Evolutionary conservation across 805 yeast genomes (phyloP).

Genomic region (Dipodascus geniculatus): DNA sequence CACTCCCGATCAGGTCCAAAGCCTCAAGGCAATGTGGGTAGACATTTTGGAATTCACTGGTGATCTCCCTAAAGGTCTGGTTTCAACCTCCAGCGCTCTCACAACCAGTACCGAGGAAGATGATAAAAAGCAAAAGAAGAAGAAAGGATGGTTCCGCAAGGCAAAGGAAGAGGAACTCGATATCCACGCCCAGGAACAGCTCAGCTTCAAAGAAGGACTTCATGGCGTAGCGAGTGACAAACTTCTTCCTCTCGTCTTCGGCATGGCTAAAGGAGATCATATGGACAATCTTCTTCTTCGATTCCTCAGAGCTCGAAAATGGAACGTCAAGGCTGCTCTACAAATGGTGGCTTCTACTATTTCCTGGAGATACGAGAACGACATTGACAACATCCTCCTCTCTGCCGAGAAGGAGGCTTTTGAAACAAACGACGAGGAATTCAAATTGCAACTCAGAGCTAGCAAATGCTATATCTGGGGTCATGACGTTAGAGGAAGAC

Average conservation of each 20-base stretch:
- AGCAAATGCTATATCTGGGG: slow-evolving; percentile 73
- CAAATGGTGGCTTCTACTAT: slow-evolving; percentile 63
- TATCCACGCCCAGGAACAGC: slow-evolving; percentile 4
- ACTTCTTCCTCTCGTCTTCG: slow-evolving; percentile 43
- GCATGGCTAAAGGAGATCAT: slow-evolving; percentile 58
- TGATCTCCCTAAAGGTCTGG: slow-evolving; percentile 17
- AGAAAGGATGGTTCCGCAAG: slow-evolving; percentile 19
- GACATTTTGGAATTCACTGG: slow-evolving; percentile 18
- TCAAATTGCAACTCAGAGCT: slow-evolving; percentile 39
- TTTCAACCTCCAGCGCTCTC: slow-evolving; percentile 7
- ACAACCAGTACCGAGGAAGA: slow-evolving; percentile 8
- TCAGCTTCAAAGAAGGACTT: slow-evolving; percentile 36
- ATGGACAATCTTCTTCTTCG: slow-evolving; percentile 72
- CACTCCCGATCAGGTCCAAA: slow-evolving; percentile 27
- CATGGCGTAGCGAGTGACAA: slow-evolving; percentile 41
- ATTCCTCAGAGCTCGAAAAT: slow-evolving; percentile 79
- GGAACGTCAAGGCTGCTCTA: slow-evolving; percentile 57
- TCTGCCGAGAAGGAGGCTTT: slow-evolving; percentile 48
- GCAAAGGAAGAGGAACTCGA: slow-evolving; percentile 15
- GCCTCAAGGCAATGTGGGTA: slow-evolving; percentile 30
- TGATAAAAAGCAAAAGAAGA: slow-evolving; percentile 18
- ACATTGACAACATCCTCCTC: slow-evolving; percentile 48
- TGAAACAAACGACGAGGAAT: slow-evolving; percentile 34
- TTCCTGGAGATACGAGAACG: slow-evolving; percentile 61
- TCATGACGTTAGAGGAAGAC: slow-evolving; percentile 58